Conservation (phyloP, 768 basidiomycete genomes). For the Dioszegia aurantiaca region DNA sequence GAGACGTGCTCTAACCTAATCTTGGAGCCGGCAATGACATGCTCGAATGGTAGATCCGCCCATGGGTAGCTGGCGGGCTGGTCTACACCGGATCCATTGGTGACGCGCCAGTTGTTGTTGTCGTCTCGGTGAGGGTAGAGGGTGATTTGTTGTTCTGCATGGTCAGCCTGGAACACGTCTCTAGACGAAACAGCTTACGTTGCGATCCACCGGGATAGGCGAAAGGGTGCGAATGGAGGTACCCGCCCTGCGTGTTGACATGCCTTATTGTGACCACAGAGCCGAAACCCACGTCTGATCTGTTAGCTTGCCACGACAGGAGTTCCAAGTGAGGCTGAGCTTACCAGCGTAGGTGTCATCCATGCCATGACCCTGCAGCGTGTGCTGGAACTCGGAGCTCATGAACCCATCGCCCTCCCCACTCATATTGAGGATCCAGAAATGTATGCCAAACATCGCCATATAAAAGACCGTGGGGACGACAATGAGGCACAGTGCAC, state of each 20-base stretch:
- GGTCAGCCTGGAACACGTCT: background rate
- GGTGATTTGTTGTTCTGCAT: conserved; percentile 90
- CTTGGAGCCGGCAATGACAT: conserved; percentile 65
- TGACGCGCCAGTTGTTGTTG: conserved; percentile 90
- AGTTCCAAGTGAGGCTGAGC: conserved; percentile 33
- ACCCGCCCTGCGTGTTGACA: conserved; percentile 96
- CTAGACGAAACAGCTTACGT: conserved; percentile 59
- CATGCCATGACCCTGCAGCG: conserved; percentile 83
- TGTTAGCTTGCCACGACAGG: background rate
- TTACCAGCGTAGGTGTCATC: conserved; percentile 83
- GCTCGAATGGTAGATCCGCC: conserved; percentile 59
- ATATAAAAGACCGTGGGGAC: conserved; percentile 88
- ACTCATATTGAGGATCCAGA: conserved; percentile 77
- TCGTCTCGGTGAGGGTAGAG: conserved; percentile 97
- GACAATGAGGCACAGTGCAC: conserved; percentile 83
- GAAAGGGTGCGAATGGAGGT: conserved; percentile 90
- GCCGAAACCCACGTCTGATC: conserved; percentile 75
- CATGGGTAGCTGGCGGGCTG: conserved; percentile 57
- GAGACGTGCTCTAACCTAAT: conserved; percentile 76
- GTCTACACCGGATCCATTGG: conserved; percentile 65
- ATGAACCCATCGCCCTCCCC: conserved; percentile 99
- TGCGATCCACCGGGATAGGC: conserved; percentile 84
- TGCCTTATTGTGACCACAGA: conserved; percentile 81
- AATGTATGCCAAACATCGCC: conserved; percentile 94
- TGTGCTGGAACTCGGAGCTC: conserved; percentile 98